Percentiles rank a stretch among this genome's conserved stretches.
Conservation (phyloP, 2,329 filamentous ascomycete species). For the Hymenoscyphus scutula region DNA sequence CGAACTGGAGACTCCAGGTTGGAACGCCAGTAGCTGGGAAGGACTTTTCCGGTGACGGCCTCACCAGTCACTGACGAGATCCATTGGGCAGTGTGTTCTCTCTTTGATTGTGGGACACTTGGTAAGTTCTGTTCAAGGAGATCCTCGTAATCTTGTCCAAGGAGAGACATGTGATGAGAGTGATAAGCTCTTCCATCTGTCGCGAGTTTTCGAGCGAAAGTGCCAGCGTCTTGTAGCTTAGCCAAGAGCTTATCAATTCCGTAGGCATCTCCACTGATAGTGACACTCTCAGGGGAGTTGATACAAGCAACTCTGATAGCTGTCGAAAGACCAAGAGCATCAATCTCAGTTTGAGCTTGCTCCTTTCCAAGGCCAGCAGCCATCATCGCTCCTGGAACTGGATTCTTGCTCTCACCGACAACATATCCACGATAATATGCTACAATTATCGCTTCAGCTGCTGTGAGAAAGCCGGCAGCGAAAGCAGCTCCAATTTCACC, state of each 20-base stretch:
- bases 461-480: conserved; percentile 37
- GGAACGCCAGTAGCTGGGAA: conserved; percentile 16
- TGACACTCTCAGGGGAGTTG: conserved; percentile 29
- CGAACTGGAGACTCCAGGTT: conserved; percentile 19
- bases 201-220: conserved; percentile 19
- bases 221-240: conserved; percentile 14
- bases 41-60: not conserved
- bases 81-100: not conserved
- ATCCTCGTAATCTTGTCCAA: conserved; percentile 14
- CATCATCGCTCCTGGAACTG: conserved; percentile 30
- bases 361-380: conserved; percentile 22
- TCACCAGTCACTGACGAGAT: conserved; percentile 15
- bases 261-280: conserved; percentile 24
- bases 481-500: conserved; percentile 50
- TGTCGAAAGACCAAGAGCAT: not conserved
- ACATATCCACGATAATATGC: conserved; percentile 43
- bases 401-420: conserved; percentile 1
- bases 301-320: conserved; percentile 30
- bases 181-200: conserved; percentile 20
- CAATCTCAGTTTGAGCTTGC: conserved; percentile 8
- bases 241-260: conserved; percentile 14
- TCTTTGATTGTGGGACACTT: conserved; percentile 1
- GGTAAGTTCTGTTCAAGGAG: conserved; percentile 1
- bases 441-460: conserved; percentile 39
- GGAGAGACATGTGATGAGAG: conserved; percentile 13